phyloP scores from a whole-genome alignment of 495 filamentous ascomycete genomes.

The Sphaerosporella brunnea region DNA sequence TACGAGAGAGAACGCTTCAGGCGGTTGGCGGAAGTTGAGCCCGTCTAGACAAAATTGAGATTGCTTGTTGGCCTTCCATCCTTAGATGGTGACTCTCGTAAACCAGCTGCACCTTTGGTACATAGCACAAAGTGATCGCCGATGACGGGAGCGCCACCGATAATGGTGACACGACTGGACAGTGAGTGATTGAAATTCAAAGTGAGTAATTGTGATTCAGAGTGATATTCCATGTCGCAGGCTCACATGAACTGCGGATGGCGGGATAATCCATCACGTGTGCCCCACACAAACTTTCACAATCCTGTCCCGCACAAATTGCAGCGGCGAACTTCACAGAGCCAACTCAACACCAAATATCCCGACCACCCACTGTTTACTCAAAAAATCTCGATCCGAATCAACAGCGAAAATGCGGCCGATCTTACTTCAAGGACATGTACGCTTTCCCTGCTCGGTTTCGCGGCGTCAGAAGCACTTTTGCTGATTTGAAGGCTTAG shows the following conservation, averaged over 20 bases:
- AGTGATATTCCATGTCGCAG: too few relatives aligned
- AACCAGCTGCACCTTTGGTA: too few relatives aligned
- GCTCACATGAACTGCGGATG: not conserved
- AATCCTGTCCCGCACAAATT: constrained; percentile 4
- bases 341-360: not conserved
- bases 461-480: not conserved
- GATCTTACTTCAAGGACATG: constrained; percentile 87
- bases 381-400: not conserved
- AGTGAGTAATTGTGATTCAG: not conserved
- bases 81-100: too few relatives aligned
- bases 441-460: constrained; percentile 28
- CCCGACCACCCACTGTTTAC: not conserved
- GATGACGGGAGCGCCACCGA: too few relatives aligned
- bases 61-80: too few relatives aligned
- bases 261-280: not conserved
- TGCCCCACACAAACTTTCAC: constrained; percentile 4
- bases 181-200: too few relatives aligned
- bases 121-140: too few relatives aligned
- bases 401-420: constrained; percentile 51
- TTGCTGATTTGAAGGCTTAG: constrained; percentile 24
- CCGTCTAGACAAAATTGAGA: too few relatives aligned
- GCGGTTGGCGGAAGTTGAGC: too few relatives aligned
- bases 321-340: not conserved
- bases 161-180: too few relatives aligned
- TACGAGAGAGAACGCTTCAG: constrained; percentile 29